Evolutionary conservation across 116 monocot species (phyloP).

Genomic region (Thalassia testudinum): DNA sequence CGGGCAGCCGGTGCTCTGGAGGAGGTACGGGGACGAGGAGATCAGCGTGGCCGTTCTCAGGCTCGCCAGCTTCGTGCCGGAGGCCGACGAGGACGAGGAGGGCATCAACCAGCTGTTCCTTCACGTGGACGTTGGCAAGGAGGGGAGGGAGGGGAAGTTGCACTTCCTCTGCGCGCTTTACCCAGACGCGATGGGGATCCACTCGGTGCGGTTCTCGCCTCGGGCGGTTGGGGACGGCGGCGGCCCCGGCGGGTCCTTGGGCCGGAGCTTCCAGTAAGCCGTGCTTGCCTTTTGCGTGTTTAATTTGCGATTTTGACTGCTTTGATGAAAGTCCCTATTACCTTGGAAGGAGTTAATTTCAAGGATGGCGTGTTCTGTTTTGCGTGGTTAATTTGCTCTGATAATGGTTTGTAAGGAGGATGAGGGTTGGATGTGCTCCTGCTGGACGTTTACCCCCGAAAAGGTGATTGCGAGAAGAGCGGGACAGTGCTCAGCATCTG

Average conservation of each 20-base stretch:
- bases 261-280: conserved; percentile 77
- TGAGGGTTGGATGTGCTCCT: no score
- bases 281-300: no score
- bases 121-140: conserved; percentile 66
- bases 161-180: conserved; percentile 93
- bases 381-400: no score
- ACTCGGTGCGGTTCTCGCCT: conserved; percentile 61
- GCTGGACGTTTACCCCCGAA: no score
- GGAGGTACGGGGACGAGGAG: conserved; percentile 58
- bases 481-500: no score
- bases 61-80: conserved; percentile 52
- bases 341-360: no score
- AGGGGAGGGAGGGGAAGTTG: conserved; percentile 30
- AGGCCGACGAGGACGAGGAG: conserved; percentile 35
- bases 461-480: no score
- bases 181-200: conserved; percentile 86
- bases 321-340: no score
- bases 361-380: no score
- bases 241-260: conserved; percentile 22
- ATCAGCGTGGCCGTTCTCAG: conserved; percentile 76
- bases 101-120: conserved; percentile 82
- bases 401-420: no score
- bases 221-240: conserved; percentile 8
- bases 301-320: no score
- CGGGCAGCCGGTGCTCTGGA: conserved; percentile 33